Evolutionary conservation across 2,329 filamentous ascomycete genomes (phyloP).

Genomic region (Phialophora chinensis): DNA sequence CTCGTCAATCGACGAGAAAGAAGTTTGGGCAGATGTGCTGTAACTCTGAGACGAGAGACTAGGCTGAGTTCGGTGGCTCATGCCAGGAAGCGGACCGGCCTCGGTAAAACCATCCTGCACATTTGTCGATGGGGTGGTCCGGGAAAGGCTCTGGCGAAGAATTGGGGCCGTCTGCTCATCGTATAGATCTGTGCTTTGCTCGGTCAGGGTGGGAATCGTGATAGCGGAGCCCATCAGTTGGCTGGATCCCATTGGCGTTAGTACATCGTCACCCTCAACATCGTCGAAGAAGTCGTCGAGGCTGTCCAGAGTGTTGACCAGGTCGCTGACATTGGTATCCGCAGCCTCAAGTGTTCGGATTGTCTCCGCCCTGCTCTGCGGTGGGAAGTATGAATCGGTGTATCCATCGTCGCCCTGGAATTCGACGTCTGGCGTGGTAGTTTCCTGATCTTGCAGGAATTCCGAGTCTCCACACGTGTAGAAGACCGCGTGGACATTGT

Average conservation of each 20-base stretch:
- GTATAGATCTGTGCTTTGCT: conserved; percentile 81
- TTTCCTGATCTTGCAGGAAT: conserved; percentile 65
- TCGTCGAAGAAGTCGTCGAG: conserved; percentile 84
- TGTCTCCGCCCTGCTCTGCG: conserved; percentile 76
- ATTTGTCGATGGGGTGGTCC: conserved; percentile 73
- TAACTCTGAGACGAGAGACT: conserved; percentile 32
- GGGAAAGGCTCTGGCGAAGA: conserved; percentile 76
- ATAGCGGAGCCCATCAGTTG: conserved; percentile 59
- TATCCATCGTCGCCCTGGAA: conserved; percentile 90
- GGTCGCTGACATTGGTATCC: conserved; percentile 75
- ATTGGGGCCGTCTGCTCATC: conserved; percentile 93
- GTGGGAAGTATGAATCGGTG: conserved; percentile 75
- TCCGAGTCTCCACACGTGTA: conserved; percentile 82
- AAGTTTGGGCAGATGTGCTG: conserved; percentile 32
- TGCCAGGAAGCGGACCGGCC: conserved; percentile 63
- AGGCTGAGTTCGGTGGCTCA: conserved; percentile 51
- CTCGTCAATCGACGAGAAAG: conserved; percentile 39
- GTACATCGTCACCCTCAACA: conserved; percentile 52
- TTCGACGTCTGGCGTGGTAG: conserved; percentile 82
- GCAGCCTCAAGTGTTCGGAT: conserved; percentile 78
- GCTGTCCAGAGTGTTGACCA: conserved; percentile 79
- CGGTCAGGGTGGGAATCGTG: conserved; percentile 60
- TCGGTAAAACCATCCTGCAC: conserved; percentile 92
- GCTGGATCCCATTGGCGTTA: conserved; percentile 46
- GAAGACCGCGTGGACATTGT: conserved; percentile 94